Base-by-base conservation (phyloP, 2,329 filamentous ascomycete species). In the Fusarium udum region DNA sequence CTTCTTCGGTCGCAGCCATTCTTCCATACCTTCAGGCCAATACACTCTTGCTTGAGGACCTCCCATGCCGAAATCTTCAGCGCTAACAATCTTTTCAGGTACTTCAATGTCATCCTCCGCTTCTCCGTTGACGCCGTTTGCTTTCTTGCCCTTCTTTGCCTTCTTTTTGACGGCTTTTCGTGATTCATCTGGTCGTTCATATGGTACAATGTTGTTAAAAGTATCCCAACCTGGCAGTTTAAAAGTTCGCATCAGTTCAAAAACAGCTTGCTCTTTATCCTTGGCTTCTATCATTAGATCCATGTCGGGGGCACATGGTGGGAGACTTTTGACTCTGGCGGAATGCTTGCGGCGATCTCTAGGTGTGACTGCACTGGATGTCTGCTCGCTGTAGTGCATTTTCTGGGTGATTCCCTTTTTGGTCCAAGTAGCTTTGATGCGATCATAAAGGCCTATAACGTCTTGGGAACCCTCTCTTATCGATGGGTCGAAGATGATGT, bases 221-320 rank as follows among this genome's bases (percentile, higher is more conserved):
- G 83, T 87, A 26, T 96, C 87, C 83, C 91, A 93, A 0, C 95
- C 95, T 0, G 95, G 93, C 1, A 98, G 86, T 77, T 92, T 95
- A 81, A 95, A 97, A 0, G 87, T 95, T 28, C 92, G 89, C 95
- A 98, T 98, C 24, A 98, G 87, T 73, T 97, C 94, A 77, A 98
- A 97, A 0, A 98, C 94, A 1, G 95, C 95, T 81, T 98, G 95
- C 80, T 98, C 95, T 82, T 98, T 98, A 79, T 98, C 95, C 81
- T 98, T 98, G 53, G 95, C 95, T 83, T 98, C 95, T 68, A 98
- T 98, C 95, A 98, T 98, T n/a, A 98, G 86, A 79, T 98, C 95
- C 92, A 97, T 96, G 37, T 92, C 91, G 2, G 89, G 85, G 8
- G 91, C 87, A 77, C 95, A 98, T 0, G 95, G 95, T 2, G 95